Conservation (phyloP, 2,329 filamentous ascomycete genomes). For the Microascus cirrosus region DNA sequence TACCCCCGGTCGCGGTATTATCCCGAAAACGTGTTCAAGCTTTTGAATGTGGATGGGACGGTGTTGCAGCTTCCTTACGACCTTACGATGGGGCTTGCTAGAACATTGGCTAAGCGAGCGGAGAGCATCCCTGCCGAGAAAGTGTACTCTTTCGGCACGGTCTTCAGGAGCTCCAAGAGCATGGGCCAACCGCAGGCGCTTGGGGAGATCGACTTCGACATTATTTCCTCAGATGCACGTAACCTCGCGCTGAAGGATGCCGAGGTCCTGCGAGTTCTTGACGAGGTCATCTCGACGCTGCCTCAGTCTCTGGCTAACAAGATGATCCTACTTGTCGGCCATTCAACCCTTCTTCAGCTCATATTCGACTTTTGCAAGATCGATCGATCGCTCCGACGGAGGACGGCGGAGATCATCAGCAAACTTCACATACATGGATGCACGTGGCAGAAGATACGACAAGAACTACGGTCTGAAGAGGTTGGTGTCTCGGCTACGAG, state of each 20-base stretch:
- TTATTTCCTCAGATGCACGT: slow-evolving; percentile 70
- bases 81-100: slow-evolving; percentile 77
- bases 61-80: slow-evolving; percentile 91
- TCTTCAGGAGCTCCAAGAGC: slow-evolving; percentile 69
- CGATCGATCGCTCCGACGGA: slow-evolving; percentile 51
- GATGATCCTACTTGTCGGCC: slow-evolving; percentile 86
- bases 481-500: slow-evolving; percentile 81
- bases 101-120: slow-evolving; percentile 64
- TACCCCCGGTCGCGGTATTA: slow-evolving; percentile 81
- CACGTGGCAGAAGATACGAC: slow-evolving; percentile 74
- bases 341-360: slow-evolving; percentile 72
- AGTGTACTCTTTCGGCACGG: slow-evolving; percentile 76
- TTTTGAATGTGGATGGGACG: slow-evolving; percentile 77
- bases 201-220: slow-evolving; percentile 92
- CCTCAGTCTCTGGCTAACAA: slow-evolving; percentile 59
- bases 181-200: slow-evolving; percentile 75
- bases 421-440: slow-evolving; percentile 73
- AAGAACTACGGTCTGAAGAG: slow-evolving; percentile 68
- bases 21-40: slow-evolving; percentile 58
- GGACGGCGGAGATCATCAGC: slow-evolving; percentile 73
- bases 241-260: slow-evolving; percentile 86
- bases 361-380: slow-evolving; percentile 90
- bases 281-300: slow-evolving; percentile 77
- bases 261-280: slow-evolving; percentile 85
- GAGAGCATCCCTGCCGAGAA: slow-evolving; percentile 54